phyloP scores from a whole-genome alignment of 257 asterid genomes.

The Mitragyna speciosa region DNA sequence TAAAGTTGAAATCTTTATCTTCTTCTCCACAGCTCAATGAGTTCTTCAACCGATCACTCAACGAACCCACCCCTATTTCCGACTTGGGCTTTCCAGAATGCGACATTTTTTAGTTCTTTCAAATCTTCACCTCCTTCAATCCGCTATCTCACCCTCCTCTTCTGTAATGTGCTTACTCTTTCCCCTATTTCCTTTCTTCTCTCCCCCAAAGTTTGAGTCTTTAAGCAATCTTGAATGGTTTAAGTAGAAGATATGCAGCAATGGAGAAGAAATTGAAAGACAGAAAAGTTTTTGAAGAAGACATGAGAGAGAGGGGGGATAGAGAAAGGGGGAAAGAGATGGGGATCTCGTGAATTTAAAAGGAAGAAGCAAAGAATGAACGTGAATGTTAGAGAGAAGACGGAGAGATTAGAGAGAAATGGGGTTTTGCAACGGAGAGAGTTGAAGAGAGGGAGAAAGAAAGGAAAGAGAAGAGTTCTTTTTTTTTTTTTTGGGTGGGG shows the following conservation, averaged over 20 bases:
- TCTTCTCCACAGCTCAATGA: slow-evolving; percentile 34
- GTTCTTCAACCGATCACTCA: slow-evolving; percentile 54
- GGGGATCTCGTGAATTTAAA: slow-evolving; percentile 74
- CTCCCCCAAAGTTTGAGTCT: background rate
- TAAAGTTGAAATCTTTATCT: slow-evolving; percentile 27
- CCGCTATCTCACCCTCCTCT: slow-evolving; percentile 12
- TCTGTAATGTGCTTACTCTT: slow-evolving; percentile 6
- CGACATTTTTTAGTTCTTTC: slow-evolving; percentile 36
- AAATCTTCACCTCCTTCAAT: background rate
- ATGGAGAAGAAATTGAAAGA: slow-evolving; percentile 11
- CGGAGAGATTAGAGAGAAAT: slow-evolving; percentile 7
- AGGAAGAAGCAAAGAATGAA: slow-evolving; percentile 58
- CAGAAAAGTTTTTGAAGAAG: slow-evolving; percentile 22
- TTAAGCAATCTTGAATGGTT: background rate
- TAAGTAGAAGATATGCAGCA: slow-evolving; percentile 7
- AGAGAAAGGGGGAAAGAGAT: slow-evolving; percentile 28
- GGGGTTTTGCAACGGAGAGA: slow-evolving; percentile 34
- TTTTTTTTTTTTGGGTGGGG: background rate
- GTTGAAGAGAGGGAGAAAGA: slow-evolving; percentile 9
- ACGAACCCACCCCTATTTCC: slow-evolving; percentile 37
- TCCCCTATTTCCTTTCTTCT: background rate
- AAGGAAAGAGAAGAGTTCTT: slow-evolving; percentile 16
- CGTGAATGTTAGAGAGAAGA: slow-evolving; percentile 52
- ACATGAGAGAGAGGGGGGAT: slow-evolving; percentile 14
- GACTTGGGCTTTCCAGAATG: slow-evolving; percentile 39